A percentile compares a stretch with the other conserved stretches of the same genome.
Conservation (phyloP, 805 yeast species). For the Metschnikowia lochheadii region DNA sequence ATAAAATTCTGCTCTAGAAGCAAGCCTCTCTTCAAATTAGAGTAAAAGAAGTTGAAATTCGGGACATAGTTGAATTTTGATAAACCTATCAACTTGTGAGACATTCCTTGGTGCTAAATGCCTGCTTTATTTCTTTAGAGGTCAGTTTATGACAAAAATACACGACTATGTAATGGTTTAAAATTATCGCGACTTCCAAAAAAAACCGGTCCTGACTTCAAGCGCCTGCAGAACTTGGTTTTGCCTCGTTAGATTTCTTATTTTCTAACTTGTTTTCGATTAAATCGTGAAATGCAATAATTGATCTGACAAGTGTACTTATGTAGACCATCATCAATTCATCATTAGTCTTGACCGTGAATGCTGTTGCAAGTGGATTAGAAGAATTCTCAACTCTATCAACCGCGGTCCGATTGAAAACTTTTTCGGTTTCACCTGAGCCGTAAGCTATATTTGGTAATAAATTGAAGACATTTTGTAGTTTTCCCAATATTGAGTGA, state of each 20-base stretch:
- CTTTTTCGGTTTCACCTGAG: constrained; percentile 13
- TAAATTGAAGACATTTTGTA: constrained; percentile 91
- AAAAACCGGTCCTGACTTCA: neutral
- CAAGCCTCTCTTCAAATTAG: constrained; percentile 31
- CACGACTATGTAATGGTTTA: constrained; percentile 10
- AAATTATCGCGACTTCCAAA: constrained; percentile 1
- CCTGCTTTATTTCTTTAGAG: neutral
- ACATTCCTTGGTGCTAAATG: constrained; percentile 12
- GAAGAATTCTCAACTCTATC: constrained; percentile 21
- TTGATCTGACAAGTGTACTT: constrained; percentile 84
- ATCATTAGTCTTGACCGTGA: constrained; percentile 91
- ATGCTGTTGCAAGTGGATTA: constrained; percentile 67
- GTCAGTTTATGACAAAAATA: constrained; percentile 7
- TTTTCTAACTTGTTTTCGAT: constrained; percentile 94
- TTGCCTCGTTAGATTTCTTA: constrained; percentile 34
- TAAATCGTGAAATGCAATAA: constrained; percentile 93
- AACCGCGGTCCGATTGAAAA: constrained; percentile 2
- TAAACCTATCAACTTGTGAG: constrained; percentile 16
- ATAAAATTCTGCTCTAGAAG: constrained; percentile 32
- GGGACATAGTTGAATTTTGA: constrained; percentile 21
- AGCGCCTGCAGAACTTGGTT: constrained; percentile 5
- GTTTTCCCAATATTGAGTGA: constrained; percentile 83
- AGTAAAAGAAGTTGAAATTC: constrained; percentile 35
- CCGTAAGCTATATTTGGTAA: constrained; percentile 66
- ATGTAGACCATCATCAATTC: constrained; percentile 92